phyloP scores from a whole-genome alignment of 176 grass and related monocot species.

The Carex scoparia region DNA sequence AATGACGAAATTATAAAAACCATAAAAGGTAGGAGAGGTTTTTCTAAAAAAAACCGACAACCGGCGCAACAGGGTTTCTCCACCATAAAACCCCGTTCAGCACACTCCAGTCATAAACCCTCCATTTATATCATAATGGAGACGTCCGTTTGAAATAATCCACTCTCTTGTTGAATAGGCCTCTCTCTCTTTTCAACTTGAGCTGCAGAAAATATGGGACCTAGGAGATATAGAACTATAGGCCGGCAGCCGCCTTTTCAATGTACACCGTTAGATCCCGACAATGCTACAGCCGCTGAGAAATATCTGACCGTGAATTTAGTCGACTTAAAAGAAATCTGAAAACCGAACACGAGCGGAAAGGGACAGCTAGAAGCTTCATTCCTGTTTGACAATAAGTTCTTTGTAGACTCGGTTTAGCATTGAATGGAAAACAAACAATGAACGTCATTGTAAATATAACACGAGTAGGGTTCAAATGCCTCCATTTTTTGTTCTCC shows the following conservation, averaged over 20 bases:
- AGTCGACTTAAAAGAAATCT: background rate
- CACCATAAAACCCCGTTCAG: background rate
- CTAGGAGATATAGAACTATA: background rate
- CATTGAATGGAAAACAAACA: background rate
- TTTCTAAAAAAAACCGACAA: slow-evolving; percentile 19
- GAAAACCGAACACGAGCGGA: background rate
- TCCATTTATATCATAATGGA: background rate
- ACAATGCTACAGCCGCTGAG: slow-evolving; percentile 13
- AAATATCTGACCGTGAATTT: slow-evolving; percentile 5
- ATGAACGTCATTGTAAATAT: background rate
- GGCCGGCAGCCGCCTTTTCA: slow-evolving; percentile 28
- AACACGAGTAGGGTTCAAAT: too few relatives aligned
- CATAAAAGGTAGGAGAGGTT: slow-evolving; percentile 8
- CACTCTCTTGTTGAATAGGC: background rate
- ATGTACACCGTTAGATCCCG: slow-evolving; percentile 9
- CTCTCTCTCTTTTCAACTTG: background rate
- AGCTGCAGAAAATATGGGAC: slow-evolving; percentile 1
- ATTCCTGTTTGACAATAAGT: background rate
- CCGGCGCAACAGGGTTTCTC: slow-evolving; percentile 10
- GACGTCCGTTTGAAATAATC: background rate
- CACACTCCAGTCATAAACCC: background rate
- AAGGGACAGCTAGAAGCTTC: slow-evolving; percentile 4
- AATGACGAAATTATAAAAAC: background rate
- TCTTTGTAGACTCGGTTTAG: background rate
- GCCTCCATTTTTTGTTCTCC: too few relatives aligned